Evolutionary conservation across 192 early-diverging fungal genomes (phyloP).

Genomic region (Coemansia sp.): DNA sequence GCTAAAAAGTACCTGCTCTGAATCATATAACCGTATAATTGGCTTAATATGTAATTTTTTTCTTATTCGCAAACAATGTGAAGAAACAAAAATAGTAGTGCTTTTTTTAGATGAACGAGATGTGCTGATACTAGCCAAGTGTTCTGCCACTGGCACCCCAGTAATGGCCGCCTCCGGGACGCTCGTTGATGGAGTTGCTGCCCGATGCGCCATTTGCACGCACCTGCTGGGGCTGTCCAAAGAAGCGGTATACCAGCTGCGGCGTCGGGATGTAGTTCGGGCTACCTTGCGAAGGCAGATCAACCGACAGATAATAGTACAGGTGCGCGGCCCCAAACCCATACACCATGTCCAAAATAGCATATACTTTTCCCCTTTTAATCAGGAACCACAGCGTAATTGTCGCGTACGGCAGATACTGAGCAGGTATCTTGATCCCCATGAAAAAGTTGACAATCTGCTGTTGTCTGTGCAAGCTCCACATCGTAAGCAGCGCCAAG

Average conservation of each 20-base stretch:
- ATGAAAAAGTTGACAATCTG: slow-evolving; percentile 69
- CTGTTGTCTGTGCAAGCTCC: slow-evolving; percentile 67
- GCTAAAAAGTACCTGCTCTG: slow-evolving; percentile 76
- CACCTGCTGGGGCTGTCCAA: slow-evolving; percentile 46
- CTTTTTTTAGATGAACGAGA: not conserved
- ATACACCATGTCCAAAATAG: slow-evolving; percentile 54
- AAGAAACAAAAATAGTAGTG: not conserved
- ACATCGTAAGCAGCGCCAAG: slow-evolving; percentile 72
- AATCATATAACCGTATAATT: not conserved
- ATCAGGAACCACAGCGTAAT: slow-evolving; percentile 60
- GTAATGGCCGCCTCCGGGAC: slow-evolving; percentile 50
- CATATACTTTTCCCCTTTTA: slow-evolving; percentile 40
- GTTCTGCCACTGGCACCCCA: slow-evolving; percentile 59
- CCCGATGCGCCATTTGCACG: slow-evolving; percentile 11
- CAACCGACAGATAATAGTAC: slow-evolving; percentile 73
- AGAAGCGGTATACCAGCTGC: slow-evolving; percentile 53
- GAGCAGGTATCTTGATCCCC: slow-evolving; percentile 70
- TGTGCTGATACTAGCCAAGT: slow-evolving; percentile 25
- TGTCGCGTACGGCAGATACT: slow-evolving; percentile 78
- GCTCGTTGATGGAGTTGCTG: slow-evolving; percentile 22
- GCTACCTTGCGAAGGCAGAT: slow-evolving; percentile 69
- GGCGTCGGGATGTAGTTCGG: slow-evolving; percentile 70
- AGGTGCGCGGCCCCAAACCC: slow-evolving; percentile 71
- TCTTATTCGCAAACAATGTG: not conserved
- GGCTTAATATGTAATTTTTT: not conserved